Conservation (phyloP, 2,329 filamentous ascomycete species). For the Aspergillus pseudoviridinutans region DNA sequence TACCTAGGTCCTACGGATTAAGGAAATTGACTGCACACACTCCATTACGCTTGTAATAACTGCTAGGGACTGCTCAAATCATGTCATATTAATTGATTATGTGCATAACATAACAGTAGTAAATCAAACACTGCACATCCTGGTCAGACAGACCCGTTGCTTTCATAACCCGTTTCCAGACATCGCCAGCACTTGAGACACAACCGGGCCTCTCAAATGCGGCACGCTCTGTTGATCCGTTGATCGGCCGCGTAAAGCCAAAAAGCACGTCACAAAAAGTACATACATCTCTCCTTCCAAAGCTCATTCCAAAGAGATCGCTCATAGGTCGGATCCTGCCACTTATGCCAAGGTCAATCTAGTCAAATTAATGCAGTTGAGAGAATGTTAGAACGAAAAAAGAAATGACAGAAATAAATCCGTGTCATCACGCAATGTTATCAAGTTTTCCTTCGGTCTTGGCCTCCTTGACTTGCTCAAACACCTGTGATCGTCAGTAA, state of each 20-base stretch:
- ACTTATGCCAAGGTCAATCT: constrained; percentile 21
- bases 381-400: constrained; percentile 21
- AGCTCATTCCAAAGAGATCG: constrained; percentile 12
- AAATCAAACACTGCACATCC: constrained; percentile 9
- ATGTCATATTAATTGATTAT: constrained; percentile 12
- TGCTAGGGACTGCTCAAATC: background rate
- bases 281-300: constrained; percentile 12
- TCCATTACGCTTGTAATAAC: background rate
- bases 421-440: constrained; percentile 24
- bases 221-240: background rate
- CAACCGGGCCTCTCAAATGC: constrained; percentile 18
- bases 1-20: background rate
- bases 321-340: constrained; percentile 22
- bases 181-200: constrained; percentile 15
- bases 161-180: constrained; percentile 13
- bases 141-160: constrained; percentile 3
- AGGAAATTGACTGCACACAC: background rate
- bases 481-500: constrained; percentile 56
- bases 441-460: constrained; percentile 68
- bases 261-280: constrained; percentile 11
- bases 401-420: constrained; percentile 8
- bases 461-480: constrained; percentile 88
- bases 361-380: constrained; percentile 26
- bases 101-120: constrained; percentile 19
- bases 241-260: constrained; percentile 11